Evolutionary conservation across 352 stramenopile species (phyloP), one percentile per base, ranked within the genome.

Genomic region (Globisporangium mamillatum): DNA sequence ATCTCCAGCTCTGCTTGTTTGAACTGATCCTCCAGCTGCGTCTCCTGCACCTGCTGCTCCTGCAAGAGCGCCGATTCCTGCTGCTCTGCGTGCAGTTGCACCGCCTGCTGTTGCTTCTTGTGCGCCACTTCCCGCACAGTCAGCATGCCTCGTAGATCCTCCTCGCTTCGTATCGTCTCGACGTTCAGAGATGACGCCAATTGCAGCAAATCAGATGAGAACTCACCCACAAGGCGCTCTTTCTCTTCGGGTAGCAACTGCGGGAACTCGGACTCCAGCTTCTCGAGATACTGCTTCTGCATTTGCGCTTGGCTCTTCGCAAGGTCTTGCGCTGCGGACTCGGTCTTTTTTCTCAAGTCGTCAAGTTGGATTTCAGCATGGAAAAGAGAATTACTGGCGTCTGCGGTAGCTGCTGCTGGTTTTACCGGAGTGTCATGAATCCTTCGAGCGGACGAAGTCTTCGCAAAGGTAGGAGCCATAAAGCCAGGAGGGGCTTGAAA

Each of bases 151-250:
- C 72, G 53, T 14, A 87, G 50, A 0, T 87, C 72, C 24, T 80
- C 74, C 16, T 86, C 55, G 2, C 72, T 75, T n/a, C 84, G 84
- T 1, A 80, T 72, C 3, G 71, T 66, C 29, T 92, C 84, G 16
- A 90, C 65, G 25, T 59, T 88, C 10, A 89, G 54, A 0, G 80
- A 67, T 5, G 78, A 83, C 52, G 81, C 69, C 36, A 91, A 70
- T 14, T 75, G 74, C 1, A 69, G 68, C 58, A 93, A 36, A 48
- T 93, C 82, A 0, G 64, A 68, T 2, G 75, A 63, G 41, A 93
- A 88, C 22, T 90, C 83, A 22, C 82, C 73, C 3, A 89, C 50
- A 18, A 92, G 63, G 0, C 70, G 73, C 48, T 85, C 75, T 32
- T 79, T 80, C 20, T 90, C 84, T 44, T 83, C 80, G 5, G 41